Percentiles rank a stretch among this genome's conserved stretches.
phyloP scores from a whole-genome alignment of 2,329 filamentous ascomycete species.

The Botryosphaeria dothidea region DNA sequence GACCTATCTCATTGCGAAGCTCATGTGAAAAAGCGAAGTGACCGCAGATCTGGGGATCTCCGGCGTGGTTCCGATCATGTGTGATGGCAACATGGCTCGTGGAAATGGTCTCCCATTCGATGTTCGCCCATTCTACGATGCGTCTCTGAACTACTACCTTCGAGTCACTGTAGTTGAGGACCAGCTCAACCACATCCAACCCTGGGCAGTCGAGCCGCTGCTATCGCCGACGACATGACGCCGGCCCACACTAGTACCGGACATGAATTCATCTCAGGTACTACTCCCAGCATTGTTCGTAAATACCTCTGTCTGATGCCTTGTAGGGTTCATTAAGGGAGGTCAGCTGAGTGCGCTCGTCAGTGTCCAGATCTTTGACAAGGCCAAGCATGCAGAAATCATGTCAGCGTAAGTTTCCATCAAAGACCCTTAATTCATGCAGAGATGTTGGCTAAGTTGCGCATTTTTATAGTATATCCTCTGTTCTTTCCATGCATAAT shows the following conservation, averaged over 20 bases:
- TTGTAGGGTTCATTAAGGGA: not conserved
- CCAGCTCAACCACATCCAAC: too few relatives aligned
- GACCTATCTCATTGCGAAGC: too few relatives aligned
- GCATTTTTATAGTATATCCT: too few relatives aligned
- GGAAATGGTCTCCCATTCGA: not conserved
- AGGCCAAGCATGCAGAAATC: not conserved
- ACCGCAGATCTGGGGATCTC: not conserved
- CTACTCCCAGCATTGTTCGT: too few relatives aligned
- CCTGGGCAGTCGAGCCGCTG: not conserved
- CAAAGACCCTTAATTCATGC: too few relatives aligned
- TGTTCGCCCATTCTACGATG: not conserved
- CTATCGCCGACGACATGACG: too few relatives aligned
- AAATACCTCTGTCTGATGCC: not conserved
- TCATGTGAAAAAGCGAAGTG: not conserved
- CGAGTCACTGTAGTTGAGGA: not conserved
- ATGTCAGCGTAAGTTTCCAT: not conserved
- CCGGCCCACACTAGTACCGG: too few relatives aligned
- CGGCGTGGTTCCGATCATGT: not conserved
- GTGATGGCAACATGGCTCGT: not conserved
- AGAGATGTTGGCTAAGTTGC: too few relatives aligned
- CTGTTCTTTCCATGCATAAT: too few relatives aligned
- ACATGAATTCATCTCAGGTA: too few relatives aligned
- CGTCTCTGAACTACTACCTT: not conserved
- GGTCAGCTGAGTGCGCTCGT: not conserved
- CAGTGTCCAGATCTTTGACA: not conserved